Base-by-base conservation (phyloP, 2,329 filamentous ascomycete genomes). In the Ophiostoma angusticollis region DNA sequence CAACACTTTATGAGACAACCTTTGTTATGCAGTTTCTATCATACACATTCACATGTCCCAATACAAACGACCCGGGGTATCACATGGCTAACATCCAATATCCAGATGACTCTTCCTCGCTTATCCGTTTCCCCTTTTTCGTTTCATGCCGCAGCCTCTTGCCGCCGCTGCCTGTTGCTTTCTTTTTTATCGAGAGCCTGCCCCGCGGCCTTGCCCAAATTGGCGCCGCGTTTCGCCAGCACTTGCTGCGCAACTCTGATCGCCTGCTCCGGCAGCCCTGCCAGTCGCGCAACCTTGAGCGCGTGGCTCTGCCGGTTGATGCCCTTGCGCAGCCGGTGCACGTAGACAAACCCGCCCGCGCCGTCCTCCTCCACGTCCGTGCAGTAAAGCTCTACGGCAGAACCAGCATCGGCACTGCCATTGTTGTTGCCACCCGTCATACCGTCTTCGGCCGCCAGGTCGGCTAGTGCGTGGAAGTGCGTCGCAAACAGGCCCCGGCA, bases 401-500 rank as follows among this genome's bases (percentile, higher is more conserved):
- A 18, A 37, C 7, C 62, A 63, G 6, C 54, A 51, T 52, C 0
- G 57, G 57, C 4, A 5, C 23, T 14, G 17, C 19, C 29, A 2
- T 7, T 21, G 11, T 53, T 52, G 11, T 52, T 51, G 5, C 50
- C 46, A 2, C 50, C 48, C 7, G 57, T 53, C 45, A 78, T 53
- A 0, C 63, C 62, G 5, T 63, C 70, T 6, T 67, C 63, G 7
- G 56, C 57, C 0, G 81, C 84, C 64, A 93, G 72, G 53, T 94
- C 86, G 2, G 81, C 80, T 6, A 98, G 64, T 4, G 61, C 67
- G 58, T 98, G 89, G 53, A 96, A 98, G 58, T 98, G 91, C 13
- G 91, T 96, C 1, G 91, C 91, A 57, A 98, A 98, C 30, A 98
- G 65, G 1, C 81, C 78, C 12, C 91, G 74, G 54, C 82, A 85